Evolutionary conservation across 495 filamentous ascomycete genomes (phyloP).

Genomic region (Parachaetomium inaequale): DNA sequence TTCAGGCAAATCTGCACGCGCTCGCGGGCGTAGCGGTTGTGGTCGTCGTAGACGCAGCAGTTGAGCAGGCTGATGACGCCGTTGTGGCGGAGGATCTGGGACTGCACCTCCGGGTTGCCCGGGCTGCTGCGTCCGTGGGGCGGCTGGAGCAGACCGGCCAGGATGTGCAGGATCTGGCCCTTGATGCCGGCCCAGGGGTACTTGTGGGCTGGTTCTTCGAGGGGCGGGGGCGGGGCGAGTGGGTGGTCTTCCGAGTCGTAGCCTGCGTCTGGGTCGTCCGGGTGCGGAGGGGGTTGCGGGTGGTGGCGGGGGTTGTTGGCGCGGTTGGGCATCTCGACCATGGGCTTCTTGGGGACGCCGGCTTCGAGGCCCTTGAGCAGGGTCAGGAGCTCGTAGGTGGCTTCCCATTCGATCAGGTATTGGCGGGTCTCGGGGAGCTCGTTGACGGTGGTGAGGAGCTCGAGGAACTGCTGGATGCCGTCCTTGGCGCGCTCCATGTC

Average conservation of each 20-base stretch:
- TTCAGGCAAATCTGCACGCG: conserved; percentile 87
- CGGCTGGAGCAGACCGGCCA: conserved; percentile 70
- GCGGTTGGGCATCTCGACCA: conserved; percentile 31
- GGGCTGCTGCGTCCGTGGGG: conserved; percentile 45
- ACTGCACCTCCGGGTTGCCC: conserved; percentile 77
- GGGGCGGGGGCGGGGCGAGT: conserved; percentile 57
- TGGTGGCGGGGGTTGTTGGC: conserved; percentile 14
- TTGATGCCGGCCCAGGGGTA: conserved; percentile 95
- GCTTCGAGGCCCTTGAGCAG: conserved; percentile 81
- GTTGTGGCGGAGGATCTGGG: conserved; percentile 75
- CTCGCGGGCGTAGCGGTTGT: conserved; percentile 87
- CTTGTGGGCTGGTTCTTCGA: conserved; percentile 73
- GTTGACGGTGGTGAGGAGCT: conserved; percentile 88
- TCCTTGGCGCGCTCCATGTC: conserved; percentile 87
- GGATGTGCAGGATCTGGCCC: conserved; percentile 81
- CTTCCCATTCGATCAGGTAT: conserved; percentile 86
- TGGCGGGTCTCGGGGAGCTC: conserved; percentile 56
- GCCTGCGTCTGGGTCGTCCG: conserved; percentile 32
- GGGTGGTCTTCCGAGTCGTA: conserved; percentile 45
- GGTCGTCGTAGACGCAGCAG: conserved; percentile 80
- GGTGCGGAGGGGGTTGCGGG: conserved; percentile 7
- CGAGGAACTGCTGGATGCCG: conserved; percentile 86
- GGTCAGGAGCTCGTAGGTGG: conserved; percentile 76
- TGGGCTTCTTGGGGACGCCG: conserved; percentile 65
- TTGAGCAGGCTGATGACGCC: conserved; percentile 81